Conservation (phyloP, 345 rosid species). For the Rubroshorea leprosula region DNA sequence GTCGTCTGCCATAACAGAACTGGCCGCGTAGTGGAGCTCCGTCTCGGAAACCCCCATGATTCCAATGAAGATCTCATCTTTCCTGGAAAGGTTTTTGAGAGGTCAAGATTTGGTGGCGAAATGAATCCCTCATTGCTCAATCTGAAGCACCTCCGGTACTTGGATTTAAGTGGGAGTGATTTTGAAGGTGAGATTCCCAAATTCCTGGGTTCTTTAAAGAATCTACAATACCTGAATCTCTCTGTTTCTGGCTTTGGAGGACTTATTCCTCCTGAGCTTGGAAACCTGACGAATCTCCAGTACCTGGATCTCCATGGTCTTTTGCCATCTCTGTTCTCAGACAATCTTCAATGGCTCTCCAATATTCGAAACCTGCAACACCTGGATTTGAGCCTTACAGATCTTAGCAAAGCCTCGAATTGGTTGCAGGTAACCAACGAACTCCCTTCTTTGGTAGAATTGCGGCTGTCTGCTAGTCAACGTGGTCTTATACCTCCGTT, state of each 20-base stretch:
- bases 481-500: not conserved
- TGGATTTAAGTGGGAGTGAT: no score
- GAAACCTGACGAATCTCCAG: constrained; percentile 23
- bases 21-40: constrained; percentile 21
- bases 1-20: constrained; percentile 24
- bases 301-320: constrained; percentile 9
- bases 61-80: not conserved
- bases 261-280: constrained; percentile 20
- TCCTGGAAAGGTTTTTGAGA: not conserved
- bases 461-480: not conserved
- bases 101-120: constrained; percentile 15
- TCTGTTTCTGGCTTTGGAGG: constrained; percentile 16
- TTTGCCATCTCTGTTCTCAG: not conserved
- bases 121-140: constrained; percentile 16
- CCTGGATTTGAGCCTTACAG: constrained; percentile 14
- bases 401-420: constrained; percentile 5
- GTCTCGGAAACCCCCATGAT: constrained; percentile 6
- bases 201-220: constrained; percentile 13
- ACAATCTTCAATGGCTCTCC: constrained; percentile 25
- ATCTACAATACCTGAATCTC: constrained; percentile 20
- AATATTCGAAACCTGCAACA: constrained; percentile 10
- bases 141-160: constrained; percentile 16
- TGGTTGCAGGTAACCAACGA: constrained; percentile 7
- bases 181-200: constrained; percentile 10
- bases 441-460: constrained; percentile 17